Percentiles rank a stretch among this genome's conserved stretches.
phyloP scores from a whole-genome alignment of 2,329 filamentous ascomycete species.

The Dichotomopilus funicola region DNA sequence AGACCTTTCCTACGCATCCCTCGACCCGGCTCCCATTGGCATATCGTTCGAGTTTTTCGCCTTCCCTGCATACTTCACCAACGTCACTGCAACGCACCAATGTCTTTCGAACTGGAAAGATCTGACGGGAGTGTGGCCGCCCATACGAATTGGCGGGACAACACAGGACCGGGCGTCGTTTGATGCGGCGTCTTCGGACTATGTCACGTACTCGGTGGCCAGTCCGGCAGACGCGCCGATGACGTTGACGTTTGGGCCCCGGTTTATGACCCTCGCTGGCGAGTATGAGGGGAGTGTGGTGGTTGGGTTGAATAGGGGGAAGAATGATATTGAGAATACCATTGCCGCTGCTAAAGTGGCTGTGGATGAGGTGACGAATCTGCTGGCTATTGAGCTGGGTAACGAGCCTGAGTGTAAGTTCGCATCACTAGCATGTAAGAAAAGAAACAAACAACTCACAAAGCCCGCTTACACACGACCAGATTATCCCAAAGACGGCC shows the following conservation, averaged over 20 bases:
- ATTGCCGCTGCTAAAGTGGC: constrained; percentile 44
- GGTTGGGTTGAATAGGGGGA: constrained; percentile 47
- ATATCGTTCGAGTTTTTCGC: constrained; percentile 48
- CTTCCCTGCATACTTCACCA: constrained; percentile 48
- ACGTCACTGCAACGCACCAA: constrained; percentile 43
- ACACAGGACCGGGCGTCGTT: constrained; percentile 51
- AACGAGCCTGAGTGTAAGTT: constrained; percentile 50
- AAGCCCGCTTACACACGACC: not conserved
- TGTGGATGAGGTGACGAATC: constrained; percentile 38
- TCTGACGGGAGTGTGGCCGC: constrained; percentile 45
- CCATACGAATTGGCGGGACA: constrained; percentile 52
- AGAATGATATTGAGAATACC: constrained; percentile 48
- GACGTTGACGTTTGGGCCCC: constrained; percentile 45
- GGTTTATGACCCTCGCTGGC: constrained; percentile 44
- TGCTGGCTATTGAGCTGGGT: constrained; percentile 49
- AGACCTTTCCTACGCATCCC: constrained; percentile 16
- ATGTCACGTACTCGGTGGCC: constrained; percentile 46
- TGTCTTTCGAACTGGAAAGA: constrained; percentile 47
- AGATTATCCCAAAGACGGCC: constrained; percentile 32
- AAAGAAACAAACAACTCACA: not conserved
- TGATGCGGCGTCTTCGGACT: constrained; percentile 37
- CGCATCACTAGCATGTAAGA: no score
- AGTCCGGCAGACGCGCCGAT: constrained; percentile 41
- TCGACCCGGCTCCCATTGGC: constrained; percentile 22
- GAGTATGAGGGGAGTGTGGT: constrained; percentile 44